Conservation (phyloP, 768 basidiomycete genomes). For the Pleurotus tuber-regium region DNA sequence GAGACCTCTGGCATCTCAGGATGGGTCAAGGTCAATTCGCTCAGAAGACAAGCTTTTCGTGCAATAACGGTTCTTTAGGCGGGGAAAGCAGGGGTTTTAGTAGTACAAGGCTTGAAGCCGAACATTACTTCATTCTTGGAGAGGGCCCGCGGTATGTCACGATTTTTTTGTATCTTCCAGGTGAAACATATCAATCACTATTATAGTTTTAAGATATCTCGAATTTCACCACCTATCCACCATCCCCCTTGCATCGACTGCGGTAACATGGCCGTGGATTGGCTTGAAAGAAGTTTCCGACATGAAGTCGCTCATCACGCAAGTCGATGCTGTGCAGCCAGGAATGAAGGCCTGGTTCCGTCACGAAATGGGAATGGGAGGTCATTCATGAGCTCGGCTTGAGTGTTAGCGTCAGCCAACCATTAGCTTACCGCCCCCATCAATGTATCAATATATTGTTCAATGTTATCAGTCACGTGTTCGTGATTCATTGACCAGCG, state of each 20-base stretch:
- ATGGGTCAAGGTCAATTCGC: conserved; percentile 32
- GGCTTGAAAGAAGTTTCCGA: conserved; percentile 36
- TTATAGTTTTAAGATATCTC: conserved; percentile 37
- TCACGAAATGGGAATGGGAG: conserved; percentile 3
- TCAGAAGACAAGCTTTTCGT: not conserved
- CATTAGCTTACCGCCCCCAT: too few relatives aligned
- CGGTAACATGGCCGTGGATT: conserved; percentile 16
- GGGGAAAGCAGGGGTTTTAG: conserved; percentile 41
- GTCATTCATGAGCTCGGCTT: not conserved
- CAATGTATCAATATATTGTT: too few relatives aligned
- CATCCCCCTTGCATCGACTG: conserved; percentile 19
- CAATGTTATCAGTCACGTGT: too few relatives aligned
- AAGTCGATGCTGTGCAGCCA: not conserved
- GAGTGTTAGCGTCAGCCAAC: too few relatives aligned
- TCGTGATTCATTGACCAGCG: too few relatives aligned
- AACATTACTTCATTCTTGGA: conserved; percentile 35
- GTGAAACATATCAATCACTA: not conserved
- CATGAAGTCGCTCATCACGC: conserved; percentile 30
- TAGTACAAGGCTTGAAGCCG: conserved; percentile 36
- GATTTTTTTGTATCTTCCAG: not conserved
- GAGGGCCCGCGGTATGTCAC: conserved; percentile 30
- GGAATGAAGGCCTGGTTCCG: conserved; percentile 4
- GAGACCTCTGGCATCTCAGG: conserved; percentile 35
- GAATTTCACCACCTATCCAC: conserved; percentile 42
- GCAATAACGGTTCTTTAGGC: conserved; percentile 20